Evolutionary conservation across 768 basidiomycete genomes (phyloP).

Genomic region (Hericium coralloides): DNA sequence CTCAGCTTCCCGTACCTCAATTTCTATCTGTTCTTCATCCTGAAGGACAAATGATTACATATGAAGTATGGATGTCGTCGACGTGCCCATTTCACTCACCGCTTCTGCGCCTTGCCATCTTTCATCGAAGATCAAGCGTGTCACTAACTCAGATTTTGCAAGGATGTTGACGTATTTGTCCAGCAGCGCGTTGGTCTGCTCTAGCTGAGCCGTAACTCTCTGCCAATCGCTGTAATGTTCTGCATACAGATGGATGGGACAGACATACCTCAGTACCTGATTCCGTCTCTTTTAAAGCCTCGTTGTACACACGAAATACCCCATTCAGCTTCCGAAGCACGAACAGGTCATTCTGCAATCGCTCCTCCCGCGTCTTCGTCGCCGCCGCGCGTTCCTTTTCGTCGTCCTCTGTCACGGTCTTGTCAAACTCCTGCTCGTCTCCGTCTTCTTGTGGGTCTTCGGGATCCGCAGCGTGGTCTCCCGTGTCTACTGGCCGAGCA

Average conservation of each 20-base stretch:
- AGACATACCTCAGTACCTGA: conserved; percentile 60
- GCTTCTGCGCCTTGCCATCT: conserved; percentile 67
- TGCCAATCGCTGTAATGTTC: neutral
- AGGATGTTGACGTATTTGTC: conserved; percentile 69
- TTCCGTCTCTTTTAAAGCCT: conserved; percentile 53
- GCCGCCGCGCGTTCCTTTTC: conserved; percentile 17
- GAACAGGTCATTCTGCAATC: conserved; percentile 64
- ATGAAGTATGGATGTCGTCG: neutral
- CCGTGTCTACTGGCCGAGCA: conserved; percentile 13
- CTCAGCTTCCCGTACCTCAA: conserved; percentile 28
- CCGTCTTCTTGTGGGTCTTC: neutral
- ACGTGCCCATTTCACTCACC: conserved; percentile 30
- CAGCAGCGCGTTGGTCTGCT: conserved; percentile 63
- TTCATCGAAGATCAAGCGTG: conserved; percentile 67
- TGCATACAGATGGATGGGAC: neutral
- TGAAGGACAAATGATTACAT: conserved; percentile 17
- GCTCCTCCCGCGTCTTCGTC: conserved; percentile 51
- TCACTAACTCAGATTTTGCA: conserved; percentile 57
- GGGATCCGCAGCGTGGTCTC: neutral
- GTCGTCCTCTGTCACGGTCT: conserved; percentile 11
- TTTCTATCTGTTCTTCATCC: conserved; percentile 53
- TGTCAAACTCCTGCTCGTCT: neutral
- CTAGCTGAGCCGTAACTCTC: conserved; percentile 59
- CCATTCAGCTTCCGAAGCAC: conserved; percentile 66
- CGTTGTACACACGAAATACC: conserved; percentile 58